phyloP scores from a whole-genome alignment of 805 yeast genomes.

The Kodamaea neixiangensis region DNA sequence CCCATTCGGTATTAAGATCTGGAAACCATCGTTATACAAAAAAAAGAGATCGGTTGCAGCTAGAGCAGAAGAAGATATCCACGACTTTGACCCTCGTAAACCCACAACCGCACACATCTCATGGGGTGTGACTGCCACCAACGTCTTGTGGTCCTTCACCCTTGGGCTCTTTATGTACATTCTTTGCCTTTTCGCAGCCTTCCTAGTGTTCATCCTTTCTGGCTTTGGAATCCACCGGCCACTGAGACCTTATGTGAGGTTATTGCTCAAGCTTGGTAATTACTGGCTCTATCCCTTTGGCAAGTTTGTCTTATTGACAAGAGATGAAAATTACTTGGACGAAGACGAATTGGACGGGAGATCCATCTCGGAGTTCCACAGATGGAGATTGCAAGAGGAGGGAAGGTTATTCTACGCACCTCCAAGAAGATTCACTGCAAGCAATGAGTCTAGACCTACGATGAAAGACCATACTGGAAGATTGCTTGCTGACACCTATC shows the following conservation, averaged over 20 bases:
- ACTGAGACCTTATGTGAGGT: slow-evolving; percentile 61
- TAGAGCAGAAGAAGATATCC: slow-evolving; percentile 92
- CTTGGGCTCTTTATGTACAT: slow-evolving; percentile 65
- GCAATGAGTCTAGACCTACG: slow-evolving; percentile 36
- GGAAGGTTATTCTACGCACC: slow-evolving; percentile 83
- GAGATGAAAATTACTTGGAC: slow-evolving; percentile 75
- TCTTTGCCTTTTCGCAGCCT: slow-evolving; percentile 53
- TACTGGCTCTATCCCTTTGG: slow-evolving; percentile 89
- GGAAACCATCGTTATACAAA: slow-evolving; percentile 98
- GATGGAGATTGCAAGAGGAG: slow-evolving; percentile 82
- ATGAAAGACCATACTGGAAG: slow-evolving; percentile 46
- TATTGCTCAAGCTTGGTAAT: slow-evolving; percentile 62
- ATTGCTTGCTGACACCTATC: slow-evolving; percentile 39
- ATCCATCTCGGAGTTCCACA: slow-evolving; percentile 76
- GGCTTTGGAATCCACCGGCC: slow-evolving; percentile 46
- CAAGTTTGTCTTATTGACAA: slow-evolving; percentile 73
- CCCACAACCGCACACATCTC: slow-evolving; percentile 48
- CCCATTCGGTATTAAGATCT: slow-evolving; percentile 96
- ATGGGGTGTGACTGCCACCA: slow-evolving; percentile 65
- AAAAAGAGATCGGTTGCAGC: slow-evolving; percentile 88
- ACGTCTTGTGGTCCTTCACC: slow-evolving; percentile 70
- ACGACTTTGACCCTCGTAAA: slow-evolving; percentile 54
- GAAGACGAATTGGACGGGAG: slow-evolving; percentile 93
- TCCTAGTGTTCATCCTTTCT: slow-evolving; percentile 45
- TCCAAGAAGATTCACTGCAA: slow-evolving; percentile 42